phyloP scores from a whole-genome alignment of 2,329 filamentous ascomycete species.

The Whalleya microplaca region DNA sequence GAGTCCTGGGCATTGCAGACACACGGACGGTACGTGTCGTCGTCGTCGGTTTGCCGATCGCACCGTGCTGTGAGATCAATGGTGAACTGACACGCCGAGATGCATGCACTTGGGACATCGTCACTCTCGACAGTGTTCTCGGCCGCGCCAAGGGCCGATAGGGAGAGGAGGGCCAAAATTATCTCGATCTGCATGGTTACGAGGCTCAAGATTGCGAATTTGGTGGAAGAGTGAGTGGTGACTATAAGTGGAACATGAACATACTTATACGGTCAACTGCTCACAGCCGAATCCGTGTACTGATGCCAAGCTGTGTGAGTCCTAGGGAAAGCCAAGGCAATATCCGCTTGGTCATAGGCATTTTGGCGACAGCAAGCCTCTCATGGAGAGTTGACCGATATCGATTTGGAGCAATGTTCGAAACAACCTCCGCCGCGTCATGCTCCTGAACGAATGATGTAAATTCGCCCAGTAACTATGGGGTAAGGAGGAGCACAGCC shows the following conservation, averaged over 20 bases:
- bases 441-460: background rate
- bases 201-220: background rate
- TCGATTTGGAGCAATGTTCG: background rate
- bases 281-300: no score
- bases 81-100: constrained; percentile 22
- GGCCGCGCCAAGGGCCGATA: constrained; percentile 14
- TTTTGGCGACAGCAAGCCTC: background rate
- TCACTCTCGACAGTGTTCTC: constrained; percentile 23
- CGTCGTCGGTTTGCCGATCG: constrained; percentile 15
- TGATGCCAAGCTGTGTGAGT: no score
- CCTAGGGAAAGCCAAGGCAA: background rate
- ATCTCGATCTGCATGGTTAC: constrained; percentile 3
- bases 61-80: constrained; percentile 25
- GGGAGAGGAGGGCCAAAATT: constrained; percentile 5
- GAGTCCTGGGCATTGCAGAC: constrained; percentile 18
- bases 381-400: background rate
- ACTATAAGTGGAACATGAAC: background rate
- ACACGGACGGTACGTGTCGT: constrained; percentile 21
- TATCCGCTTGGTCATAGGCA: background rate
- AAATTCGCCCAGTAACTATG: background rate
- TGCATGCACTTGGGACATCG: constrained; percentile 22
- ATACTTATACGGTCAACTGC: background rate
- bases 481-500: constrained; percentile 4
- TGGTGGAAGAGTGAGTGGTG: background rate
- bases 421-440: background rate